Conservation (phyloP, 148 eudicot species). For the Spergularia marina region DNA sequence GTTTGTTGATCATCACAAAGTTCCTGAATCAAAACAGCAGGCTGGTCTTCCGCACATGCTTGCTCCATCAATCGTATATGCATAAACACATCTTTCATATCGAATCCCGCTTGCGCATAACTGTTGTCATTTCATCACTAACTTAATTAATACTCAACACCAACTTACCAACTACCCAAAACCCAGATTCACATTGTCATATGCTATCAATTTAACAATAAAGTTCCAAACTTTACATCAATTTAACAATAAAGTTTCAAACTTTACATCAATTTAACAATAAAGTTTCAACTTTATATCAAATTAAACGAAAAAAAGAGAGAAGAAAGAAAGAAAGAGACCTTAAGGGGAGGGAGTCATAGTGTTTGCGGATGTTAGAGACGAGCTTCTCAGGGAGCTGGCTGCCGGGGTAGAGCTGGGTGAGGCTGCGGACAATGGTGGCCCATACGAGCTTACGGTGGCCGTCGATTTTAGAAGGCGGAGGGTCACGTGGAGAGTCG, state of each 20-base stretch:
- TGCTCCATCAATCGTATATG: constrained; percentile 86
- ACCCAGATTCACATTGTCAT: neutral
- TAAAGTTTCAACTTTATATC: neutral
- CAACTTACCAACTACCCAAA: neutral
- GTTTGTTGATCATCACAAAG: constrained; percentile 56
- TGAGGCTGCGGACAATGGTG: constrained; percentile 70
- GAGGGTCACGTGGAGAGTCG: constrained; percentile 56
- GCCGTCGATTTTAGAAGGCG: constrained; percentile 43
- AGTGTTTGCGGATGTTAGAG: constrained; percentile 79
- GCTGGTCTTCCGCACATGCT: constrained; percentile 66
- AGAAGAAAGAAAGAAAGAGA: neutral
- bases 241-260: too few species aligned
- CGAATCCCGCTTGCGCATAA: constrained; percentile 92
- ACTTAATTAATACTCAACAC: neutral
- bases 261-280: neutral
- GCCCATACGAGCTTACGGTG: constrained; percentile 72
- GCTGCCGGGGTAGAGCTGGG: constrained; percentile 94
- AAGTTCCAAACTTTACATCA: too few species aligned
- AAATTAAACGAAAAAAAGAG: neutral
- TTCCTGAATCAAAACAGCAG: constrained; percentile 72
- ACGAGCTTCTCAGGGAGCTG: constrained; percentile 92
- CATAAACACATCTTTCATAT: constrained; percentile 88
- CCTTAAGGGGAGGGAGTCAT: constrained; percentile 90
- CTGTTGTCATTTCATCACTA: constrained; percentile 27
- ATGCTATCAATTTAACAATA: neutral